phyloP scores from a whole-genome alignment of 2,329 filamentous ascomycete species.

The Chaetomium olivaceum region DNA sequence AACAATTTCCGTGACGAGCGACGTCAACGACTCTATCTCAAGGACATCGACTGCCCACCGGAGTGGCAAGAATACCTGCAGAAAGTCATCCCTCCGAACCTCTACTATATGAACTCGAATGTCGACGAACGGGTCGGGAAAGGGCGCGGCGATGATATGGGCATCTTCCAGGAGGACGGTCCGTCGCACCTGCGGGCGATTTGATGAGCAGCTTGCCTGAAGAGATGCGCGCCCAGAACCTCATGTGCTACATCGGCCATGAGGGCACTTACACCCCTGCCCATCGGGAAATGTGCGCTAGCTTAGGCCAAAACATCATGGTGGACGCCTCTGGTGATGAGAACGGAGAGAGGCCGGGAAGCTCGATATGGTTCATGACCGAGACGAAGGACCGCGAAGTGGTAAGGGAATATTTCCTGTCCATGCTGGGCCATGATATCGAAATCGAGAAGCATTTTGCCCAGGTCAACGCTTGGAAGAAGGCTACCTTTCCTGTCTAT shows the following conservation, averaged over 20 bases:
- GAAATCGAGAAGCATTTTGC: conserved; percentile 97
- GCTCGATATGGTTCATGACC: conserved; percentile 98
- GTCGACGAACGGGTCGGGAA: conserved; percentile 49
- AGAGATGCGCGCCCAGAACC: conserved; percentile 88
- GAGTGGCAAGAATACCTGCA: conserved; percentile 82
- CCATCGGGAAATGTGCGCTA: conserved; percentile 97
- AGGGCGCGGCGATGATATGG: conserved; percentile 36
- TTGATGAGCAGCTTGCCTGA: conserved; percentile 89
- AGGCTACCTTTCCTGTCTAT: conserved; percentile 89
- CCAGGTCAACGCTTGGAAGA: conserved; percentile 92
- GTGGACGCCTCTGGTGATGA: conserved; percentile 79
- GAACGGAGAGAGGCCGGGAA: conserved; percentile 77
- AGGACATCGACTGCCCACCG: conserved; percentile 91
- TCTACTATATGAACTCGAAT: conserved; percentile 89
- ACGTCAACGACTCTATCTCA: conserved; percentile 86
- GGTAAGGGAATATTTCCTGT: conserved; percentile 91
- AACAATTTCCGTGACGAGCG: conserved; percentile 76
- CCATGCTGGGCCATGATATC: conserved; percentile 90
- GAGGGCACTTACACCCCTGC: conserved; percentile 96
- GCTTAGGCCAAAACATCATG: conserved; percentile 96
- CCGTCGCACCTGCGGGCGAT: conserved; percentile 75
- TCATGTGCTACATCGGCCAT: conserved; percentile 98
- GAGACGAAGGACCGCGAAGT: conserved; percentile 88
- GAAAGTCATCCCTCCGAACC: conserved; percentile 72
- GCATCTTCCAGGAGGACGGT: conserved; percentile 49